Base-by-base conservation (phyloP, 2,329 filamentous ascomycete species). In the Aspergillus calidoustus region DNA sequence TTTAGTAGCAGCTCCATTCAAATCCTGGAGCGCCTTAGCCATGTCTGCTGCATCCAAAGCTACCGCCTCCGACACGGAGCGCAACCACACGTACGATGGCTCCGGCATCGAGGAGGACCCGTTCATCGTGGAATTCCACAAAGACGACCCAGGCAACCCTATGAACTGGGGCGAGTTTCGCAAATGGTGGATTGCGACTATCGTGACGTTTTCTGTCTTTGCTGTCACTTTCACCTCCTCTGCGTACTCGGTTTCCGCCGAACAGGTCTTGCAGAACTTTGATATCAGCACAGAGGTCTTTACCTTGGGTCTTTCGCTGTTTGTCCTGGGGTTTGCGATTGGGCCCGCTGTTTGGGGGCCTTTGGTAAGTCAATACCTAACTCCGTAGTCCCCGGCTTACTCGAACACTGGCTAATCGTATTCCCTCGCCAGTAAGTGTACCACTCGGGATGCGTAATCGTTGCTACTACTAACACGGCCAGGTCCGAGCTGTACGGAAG, bases 301-400 rank as follows among this genome's bases (percentile, higher is more conserved):
- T 17, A 74, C 66, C 9, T 65, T 77, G 4, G 76, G 75, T 3
- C 60, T 78, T 11, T 77, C 75, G 3, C 66, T 79, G 17, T 79
- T 77, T 54, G 69, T 78, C 2, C 64, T 79, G 9, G 80, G 80
- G 8, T 82, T 47, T 31, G 46, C 46, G 19, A 25, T 48, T 23
- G 46, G 46, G 2, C 46, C 46, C 5, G 46, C 46, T 13, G 19
- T 48, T 2, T 48, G 46, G 46, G 46, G 46, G 4, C 46, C 46
- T 11, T 48, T 48, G 46, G 46, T 48, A 48, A 25, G 46, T 15
- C 8, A 23, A 22, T 28, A 11, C n/a, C n/a, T n/a, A n/a, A n/a
- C n/a, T n/a, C n/a, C n/a, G n/a, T n/a, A n/a, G n/a, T 48, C 6
- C 46, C 9, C 15, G 2, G 22, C 13, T 5, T 28, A 13, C 8